Percentiles rank a stretch among this genome's conserved stretches.
phyloP scores from a whole-genome alignment of 2,329 filamentous ascomycete species.

The Aspergillus aculeatinus region DNA sequence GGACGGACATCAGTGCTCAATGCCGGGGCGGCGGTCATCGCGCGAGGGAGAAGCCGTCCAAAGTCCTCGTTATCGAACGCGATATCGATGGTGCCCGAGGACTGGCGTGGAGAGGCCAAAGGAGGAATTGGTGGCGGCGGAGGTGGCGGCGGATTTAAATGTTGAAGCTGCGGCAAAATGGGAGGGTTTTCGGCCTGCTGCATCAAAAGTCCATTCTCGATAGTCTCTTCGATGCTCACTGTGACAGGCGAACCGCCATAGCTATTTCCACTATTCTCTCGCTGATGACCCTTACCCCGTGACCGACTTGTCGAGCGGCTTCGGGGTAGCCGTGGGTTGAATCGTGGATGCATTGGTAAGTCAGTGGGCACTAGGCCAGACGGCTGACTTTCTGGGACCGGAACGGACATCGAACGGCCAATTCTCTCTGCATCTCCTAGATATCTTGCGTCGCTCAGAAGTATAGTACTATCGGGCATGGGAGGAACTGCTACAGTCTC shows the following conservation, averaged over 20 bases:
- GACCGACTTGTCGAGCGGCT: slow-evolving; percentile 44
- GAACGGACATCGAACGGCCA: slow-evolving; percentile 41
- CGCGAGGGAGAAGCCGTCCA: slow-evolving; percentile 36
- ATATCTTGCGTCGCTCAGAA: slow-evolving; percentile 38
- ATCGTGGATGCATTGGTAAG: slow-evolving; percentile 42
- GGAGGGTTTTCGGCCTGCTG: slow-evolving; percentile 40
- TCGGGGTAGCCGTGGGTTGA: slow-evolving; percentile 39
- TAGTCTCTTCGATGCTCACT: slow-evolving; percentile 56
- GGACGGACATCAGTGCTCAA: slow-evolving; percentile 26
- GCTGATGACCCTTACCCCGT: slow-evolving; percentile 31
- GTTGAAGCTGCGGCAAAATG: slow-evolving; percentile 61
- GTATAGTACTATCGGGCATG: slow-evolving; percentile 52
- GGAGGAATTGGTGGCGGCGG: slow-evolving; percentile 44
- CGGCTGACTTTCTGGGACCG: slow-evolving; percentile 32
- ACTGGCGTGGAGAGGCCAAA: slow-evolving; percentile 33
- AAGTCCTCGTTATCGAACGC: slow-evolving; percentile 41
- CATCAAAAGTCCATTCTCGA: slow-evolving; percentile 39
- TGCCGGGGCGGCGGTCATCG: slow-evolving; percentile 38
- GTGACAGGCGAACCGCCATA: slow-evolving; percentile 41
- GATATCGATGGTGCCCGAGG: slow-evolving; percentile 42
- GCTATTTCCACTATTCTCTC: slow-evolving; percentile 27
- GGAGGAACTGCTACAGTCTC: slow-evolving; percentile 54
- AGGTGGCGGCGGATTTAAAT: slow-evolving; percentile 57
- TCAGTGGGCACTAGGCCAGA: slow-evolving; percentile 27
- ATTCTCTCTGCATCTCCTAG: slow-evolving; percentile 38